A percentile compares a stretch with the other conserved stretches of the same genome.
These are phyloP conservation scores for Leishmania gerbilli DNA, from an alignment of 208 protist genomes.

Conservation along the genomic window DNA sequence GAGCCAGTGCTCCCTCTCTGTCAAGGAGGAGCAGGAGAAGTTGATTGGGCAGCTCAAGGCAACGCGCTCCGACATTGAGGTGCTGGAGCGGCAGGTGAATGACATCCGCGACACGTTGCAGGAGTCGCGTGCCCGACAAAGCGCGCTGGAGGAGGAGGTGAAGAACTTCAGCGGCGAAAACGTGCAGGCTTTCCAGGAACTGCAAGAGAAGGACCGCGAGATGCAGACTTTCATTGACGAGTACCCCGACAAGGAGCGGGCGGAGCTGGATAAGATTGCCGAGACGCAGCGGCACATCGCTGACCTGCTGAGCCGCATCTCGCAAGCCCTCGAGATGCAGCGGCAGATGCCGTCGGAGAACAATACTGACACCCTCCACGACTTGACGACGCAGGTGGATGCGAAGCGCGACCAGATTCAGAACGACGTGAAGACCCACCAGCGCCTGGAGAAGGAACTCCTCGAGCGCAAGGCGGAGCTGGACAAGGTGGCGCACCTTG, in stretches of 20 bases:
- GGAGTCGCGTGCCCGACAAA: slow-evolving; percentile 67
- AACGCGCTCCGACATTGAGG: slow-evolving; percentile 81
- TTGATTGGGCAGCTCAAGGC: slow-evolving; percentile 83
- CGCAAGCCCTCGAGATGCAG: slow-evolving; percentile 74
- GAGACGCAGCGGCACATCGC: slow-evolving; percentile 63
- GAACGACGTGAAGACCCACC: slow-evolving; percentile 81
- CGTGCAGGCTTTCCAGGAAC: slow-evolving; percentile 80
- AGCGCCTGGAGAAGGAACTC: slow-evolving; percentile 89
- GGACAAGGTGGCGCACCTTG: slow-evolving; percentile 87
- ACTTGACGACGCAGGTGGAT: slow-evolving; percentile 82
- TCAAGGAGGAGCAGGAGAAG: slow-evolving; percentile 85
- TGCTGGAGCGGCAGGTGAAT: slow-evolving; percentile 81
- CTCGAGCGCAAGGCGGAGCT: slow-evolving; percentile 88
- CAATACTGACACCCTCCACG: slow-evolving; percentile 57
- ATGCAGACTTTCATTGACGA: slow-evolving; percentile 90
- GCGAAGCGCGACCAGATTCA: slow-evolving; percentile 77
- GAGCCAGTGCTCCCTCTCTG: slow-evolving; percentile 76
- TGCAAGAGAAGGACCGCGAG: slow-evolving; percentile 84
- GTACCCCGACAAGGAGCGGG: slow-evolving; percentile 78
- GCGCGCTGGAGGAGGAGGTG: slow-evolving; percentile 76
- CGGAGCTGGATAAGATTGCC: slow-evolving; percentile 64
- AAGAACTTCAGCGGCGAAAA: slow-evolving; percentile 90
- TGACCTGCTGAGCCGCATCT: slow-evolving; percentile 77
- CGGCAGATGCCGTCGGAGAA: slow-evolving; percentile 79
- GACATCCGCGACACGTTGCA: slow-evolving; percentile 77